Evolutionary conservation across 169 alveolate genomes (phyloP).

Genomic region (Plasmodium gonderi): DNA sequence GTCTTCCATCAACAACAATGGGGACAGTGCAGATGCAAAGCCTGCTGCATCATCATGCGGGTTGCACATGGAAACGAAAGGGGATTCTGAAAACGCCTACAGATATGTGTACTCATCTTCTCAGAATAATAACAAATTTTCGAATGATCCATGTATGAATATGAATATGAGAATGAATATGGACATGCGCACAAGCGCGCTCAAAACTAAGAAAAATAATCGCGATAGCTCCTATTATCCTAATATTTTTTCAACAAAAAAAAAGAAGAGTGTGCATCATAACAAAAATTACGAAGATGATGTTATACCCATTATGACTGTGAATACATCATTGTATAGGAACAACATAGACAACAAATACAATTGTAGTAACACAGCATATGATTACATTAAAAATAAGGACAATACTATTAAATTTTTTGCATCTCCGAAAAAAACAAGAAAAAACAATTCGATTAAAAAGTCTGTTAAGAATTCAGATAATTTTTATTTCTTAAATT

Average conservation of each 20-base stretch:
- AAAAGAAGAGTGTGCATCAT: constrained; percentile 45
- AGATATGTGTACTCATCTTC: not conserved
- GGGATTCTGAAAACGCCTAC: not conserved
- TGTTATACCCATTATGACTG: constrained; percentile 65
- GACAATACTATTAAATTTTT: constrained; percentile 72
- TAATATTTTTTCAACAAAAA: constrained; percentile 32
- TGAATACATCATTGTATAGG: constrained; percentile 70
- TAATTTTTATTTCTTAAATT: constrained; percentile 41
- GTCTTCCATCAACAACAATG: not conserved
- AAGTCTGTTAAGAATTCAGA: constrained; percentile 65
- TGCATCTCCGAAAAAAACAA: constrained; percentile 72
- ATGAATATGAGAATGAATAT: not conserved
- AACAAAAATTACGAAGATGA: constrained; percentile 41
- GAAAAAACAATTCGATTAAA: constrained; percentile 48
- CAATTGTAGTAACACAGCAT: constrained; percentile 68
- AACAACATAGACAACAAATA: constrained; percentile 67
- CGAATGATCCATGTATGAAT: constrained; percentile 26
- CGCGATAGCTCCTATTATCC: constrained; percentile 25
- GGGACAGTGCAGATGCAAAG: not conserved
- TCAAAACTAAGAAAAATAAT: constrained; percentile 6
- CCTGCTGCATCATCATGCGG: not conserved
- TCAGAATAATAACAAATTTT: not conserved
- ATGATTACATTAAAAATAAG: constrained; percentile 71
- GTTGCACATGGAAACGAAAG: not conserved
- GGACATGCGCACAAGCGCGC: not conserved